Evolutionary conservation across 495 filamentous ascomycete species (phyloP), one percentile per base, ranked within the genome.

Genomic region (Penicillium herquei): DNA sequence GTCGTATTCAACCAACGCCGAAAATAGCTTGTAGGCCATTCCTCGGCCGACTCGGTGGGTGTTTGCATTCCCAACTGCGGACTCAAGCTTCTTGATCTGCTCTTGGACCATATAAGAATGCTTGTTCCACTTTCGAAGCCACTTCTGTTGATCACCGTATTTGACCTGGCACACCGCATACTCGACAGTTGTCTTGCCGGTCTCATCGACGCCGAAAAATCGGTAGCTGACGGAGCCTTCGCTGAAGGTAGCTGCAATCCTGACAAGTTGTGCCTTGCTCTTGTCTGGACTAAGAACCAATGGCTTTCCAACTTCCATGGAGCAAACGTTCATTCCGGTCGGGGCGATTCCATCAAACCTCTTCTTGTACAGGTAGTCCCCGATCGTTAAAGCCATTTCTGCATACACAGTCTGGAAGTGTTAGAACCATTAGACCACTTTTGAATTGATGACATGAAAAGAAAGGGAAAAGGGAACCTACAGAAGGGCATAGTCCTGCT

Each of bases 251-350:
- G 10, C 1, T 64, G 26, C 26, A 44, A 68, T 37, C 30, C 51
- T 41, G 13, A 69, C 34, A 4, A 51, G 35, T 40, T 69, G 66
- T 26, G 21, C 21, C 43, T n/a, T 9, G 42, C 49, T 14, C 53
- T 52, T 37, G 54, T 50, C 17, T 52, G 55, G 21, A 26, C 21
- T 21, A 41, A 44, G 2, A 58, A 59, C 0, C 63, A 58, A 1
- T 43, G 61, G 0, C 43, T 78, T 51, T 78, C 72, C 7, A 71
- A 78, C 75, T 39, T 68, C 64, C 55, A 75, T 50, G 6, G 63
- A 49, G 9, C 48, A 43, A 12, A 75, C 51, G 50, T 73, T 59
- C 59, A 72, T 70, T 2, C 7, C 13, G 9, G 44, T 6, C 9
- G 26, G 9, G 13, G 49, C 13, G 3, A 54, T 9, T 14, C 9